Evolutionary conservation across 345 rosid species (phyloP).

Genomic region (Ceriops tagal): DNA sequence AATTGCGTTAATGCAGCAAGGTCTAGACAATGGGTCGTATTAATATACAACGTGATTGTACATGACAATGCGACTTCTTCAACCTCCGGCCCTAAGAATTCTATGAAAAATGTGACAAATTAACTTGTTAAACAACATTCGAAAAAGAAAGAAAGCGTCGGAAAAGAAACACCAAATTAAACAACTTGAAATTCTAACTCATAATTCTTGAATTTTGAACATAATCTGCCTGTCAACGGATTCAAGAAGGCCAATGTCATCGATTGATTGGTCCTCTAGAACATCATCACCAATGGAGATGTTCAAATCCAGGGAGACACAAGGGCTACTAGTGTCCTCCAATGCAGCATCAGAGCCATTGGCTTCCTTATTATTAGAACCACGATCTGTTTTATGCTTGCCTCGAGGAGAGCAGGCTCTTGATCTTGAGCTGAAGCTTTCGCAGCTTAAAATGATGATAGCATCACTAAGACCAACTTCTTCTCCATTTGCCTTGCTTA

Average conservation of each 20-base stretch:
- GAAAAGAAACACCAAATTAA: neutral
- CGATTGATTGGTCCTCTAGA: slow-evolving; percentile 39
- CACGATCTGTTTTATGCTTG: slow-evolving; percentile 34
- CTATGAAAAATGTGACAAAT: neutral
- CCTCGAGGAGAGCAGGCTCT: slow-evolving; percentile 58
- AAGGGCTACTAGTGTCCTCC: slow-evolving; percentile 34
- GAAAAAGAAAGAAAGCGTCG: neutral
- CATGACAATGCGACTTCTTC: slow-evolving; percentile 13
- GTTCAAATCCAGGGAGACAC: slow-evolving; percentile 63
- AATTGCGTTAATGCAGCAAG: no score
- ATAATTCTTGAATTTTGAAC: slow-evolving; percentile 44
- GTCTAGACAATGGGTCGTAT: slow-evolving; percentile 15
- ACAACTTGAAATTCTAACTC: neutral
- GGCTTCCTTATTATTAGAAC: slow-evolving; percentile 25
- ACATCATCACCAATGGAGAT: slow-evolving; percentile 49
- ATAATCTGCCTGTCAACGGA: slow-evolving; percentile 57
- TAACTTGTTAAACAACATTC: neutral
- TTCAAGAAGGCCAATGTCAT: slow-evolving; percentile 66
- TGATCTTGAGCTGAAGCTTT: slow-evolving; percentile 65
- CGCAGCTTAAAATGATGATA: slow-evolving; percentile 70
- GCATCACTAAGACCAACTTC: slow-evolving; percentile 61
- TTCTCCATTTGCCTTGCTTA: slow-evolving; percentile 35
- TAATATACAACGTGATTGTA: slow-evolving; percentile 36
- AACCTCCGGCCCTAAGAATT: neutral
- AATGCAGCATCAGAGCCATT: neutral